Evolutionary conservation across 2,329 filamentous ascomycete genomes (phyloP).

Genomic region (Aspergillus alliaceus): DNA sequence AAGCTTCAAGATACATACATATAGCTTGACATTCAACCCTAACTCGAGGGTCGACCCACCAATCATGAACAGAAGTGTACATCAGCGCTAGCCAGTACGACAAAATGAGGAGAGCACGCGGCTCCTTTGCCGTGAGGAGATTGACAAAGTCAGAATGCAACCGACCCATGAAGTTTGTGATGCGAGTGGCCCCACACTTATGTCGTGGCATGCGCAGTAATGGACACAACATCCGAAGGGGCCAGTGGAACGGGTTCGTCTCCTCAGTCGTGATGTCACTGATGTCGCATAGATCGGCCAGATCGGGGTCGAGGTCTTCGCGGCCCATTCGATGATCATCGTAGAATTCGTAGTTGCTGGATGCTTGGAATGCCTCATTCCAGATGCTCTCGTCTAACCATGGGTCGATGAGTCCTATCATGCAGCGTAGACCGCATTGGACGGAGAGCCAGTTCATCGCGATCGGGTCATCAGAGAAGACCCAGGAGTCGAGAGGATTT

Average conservation of each 20-base stretch:
- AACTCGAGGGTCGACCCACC: not conserved
- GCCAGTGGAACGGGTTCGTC: not conserved
- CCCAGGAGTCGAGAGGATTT: not conserved
- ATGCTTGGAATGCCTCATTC: not conserved
- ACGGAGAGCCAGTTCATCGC: not conserved
- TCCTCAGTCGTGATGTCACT: not conserved
- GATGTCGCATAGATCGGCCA: not conserved
- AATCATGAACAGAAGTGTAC: not conserved
- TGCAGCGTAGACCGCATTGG: not conserved
- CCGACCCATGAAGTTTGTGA: not conserved
- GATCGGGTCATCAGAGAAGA: not conserved
- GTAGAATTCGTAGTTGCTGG: not conserved
- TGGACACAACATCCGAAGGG: not conserved
- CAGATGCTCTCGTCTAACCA: not conserved
- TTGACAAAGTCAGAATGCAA: not conserved
- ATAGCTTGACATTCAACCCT: not conserved
- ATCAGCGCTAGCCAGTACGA: not conserved
- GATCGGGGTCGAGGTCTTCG: not conserved
- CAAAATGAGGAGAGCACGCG: not conserved
- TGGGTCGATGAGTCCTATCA: not conserved
- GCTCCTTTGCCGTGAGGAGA: not conserved
- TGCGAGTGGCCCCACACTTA: not conserved
- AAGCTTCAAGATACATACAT: not conserved
- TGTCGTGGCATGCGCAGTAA: not conserved
- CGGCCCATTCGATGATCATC: constrained; percentile 1